Evolutionary conservation across 176 grass and related monocot genomes (phyloP).

Genomic region (Avena eriantha): DNA sequence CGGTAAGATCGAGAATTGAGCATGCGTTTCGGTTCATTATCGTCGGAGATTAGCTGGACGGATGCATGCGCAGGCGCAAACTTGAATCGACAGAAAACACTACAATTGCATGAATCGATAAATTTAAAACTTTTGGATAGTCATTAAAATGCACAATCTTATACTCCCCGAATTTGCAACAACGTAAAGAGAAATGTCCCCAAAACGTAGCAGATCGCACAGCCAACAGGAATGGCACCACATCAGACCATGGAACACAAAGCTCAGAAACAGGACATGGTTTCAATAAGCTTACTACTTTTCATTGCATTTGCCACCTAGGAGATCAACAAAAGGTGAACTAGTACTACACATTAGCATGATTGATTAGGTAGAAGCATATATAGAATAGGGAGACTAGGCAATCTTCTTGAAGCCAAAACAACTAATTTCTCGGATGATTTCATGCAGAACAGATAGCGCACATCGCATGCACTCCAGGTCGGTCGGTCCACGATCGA

Average conservation of each 20-base stretch:
- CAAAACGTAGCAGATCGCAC: background rate
- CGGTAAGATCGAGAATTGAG: background rate
- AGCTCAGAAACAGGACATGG: background rate
- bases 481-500: background rate
- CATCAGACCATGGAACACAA: background rate
- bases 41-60: background rate
- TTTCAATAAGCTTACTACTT: background rate
- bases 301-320: background rate
- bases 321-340: background rate
- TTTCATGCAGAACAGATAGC: background rate
- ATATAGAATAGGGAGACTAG: background rate
- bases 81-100: background rate
- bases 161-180: background rate
- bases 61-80: background rate
- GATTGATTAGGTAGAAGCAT: background rate
- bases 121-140: background rate
- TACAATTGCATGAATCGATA: background rate
- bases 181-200: background rate
- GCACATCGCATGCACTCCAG: conserved; percentile 14
- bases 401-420: conserved; percentile 24
- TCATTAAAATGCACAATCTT: background rate
- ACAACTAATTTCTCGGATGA: background rate
- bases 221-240: background rate
- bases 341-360: background rate
- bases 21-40: background rate